Evolutionary conservation across 352 stramenopile genomes (phyloP).

Genomic region (Globisporangium apiculatum): DNA sequence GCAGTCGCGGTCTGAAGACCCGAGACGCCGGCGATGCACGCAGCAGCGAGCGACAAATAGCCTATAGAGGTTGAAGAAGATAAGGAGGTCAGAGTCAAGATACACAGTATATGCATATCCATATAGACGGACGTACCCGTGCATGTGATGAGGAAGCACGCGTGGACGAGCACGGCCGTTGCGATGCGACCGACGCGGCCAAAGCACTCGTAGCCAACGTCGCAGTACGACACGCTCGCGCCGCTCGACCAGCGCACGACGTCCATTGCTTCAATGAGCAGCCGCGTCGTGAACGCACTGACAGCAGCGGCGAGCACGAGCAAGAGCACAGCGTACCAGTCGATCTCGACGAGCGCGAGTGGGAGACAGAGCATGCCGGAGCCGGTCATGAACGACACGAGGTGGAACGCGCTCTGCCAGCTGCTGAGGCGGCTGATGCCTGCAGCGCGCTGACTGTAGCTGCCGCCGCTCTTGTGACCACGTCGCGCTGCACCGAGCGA

Average conservation of each 20-base stretch:
- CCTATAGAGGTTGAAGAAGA: constrained; percentile 6
- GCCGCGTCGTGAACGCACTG: constrained; percentile 55
- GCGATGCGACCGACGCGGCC: constrained; percentile 29
- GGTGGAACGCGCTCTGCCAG: constrained; percentile 62
- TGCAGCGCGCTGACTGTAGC: constrained; percentile 13
- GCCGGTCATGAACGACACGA: constrained; percentile 72
- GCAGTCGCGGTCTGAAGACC: constrained; percentile 45
- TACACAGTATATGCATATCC: neutral
- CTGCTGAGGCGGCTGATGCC: constrained; percentile 25
- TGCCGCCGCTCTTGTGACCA: constrained; percentile 16
- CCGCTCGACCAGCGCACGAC: constrained; percentile 61
- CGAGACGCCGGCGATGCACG: constrained; percentile 55
- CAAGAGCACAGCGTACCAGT: constrained; percentile 68
- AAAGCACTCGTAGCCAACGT: constrained; percentile 66
- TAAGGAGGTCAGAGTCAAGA: neutral
- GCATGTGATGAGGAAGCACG: constrained; percentile 50
- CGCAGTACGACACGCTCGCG: constrained; percentile 53
- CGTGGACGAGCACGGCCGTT: constrained; percentile 42
- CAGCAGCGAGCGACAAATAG: constrained; percentile 47
- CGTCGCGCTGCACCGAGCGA: constrained; percentile 11
- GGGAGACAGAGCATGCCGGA: constrained; percentile 67
- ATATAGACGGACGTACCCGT: constrained; percentile 19
- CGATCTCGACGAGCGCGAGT: constrained; percentile 67
- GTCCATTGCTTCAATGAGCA: constrained; percentile 66
- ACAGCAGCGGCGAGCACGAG: constrained; percentile 40